Evolutionary conservation across 441 rosid species (phyloP).

Genomic region (Pelargonium fulgidum): DNA sequence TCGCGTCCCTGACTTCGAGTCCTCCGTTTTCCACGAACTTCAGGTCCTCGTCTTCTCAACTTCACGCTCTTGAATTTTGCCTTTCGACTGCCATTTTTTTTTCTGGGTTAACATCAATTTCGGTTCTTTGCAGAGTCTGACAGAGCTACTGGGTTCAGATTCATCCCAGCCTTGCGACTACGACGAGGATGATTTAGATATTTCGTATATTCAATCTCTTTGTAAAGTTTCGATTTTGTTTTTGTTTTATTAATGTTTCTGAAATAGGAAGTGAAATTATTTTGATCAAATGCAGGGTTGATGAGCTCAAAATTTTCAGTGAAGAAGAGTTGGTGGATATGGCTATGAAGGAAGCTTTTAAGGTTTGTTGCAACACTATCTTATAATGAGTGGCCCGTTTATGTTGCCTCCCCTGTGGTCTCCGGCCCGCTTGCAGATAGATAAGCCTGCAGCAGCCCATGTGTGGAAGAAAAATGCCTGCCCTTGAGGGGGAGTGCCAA

Average conservation of each 20-base stretch:
- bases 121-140: constrained; percentile 34
- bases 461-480: no score
- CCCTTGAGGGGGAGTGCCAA: no score
- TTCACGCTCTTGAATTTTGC: not conserved
- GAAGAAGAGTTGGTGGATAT: constrained; percentile 64
- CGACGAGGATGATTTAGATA: constrained; percentile 25
- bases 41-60: constrained; percentile 23
- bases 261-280: not conserved
- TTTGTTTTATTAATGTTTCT: not conserved
- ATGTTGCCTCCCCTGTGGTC: no score
- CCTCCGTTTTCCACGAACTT: constrained; percentile 32
- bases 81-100: not conserved
- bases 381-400: no score
- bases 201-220: constrained; percentile 32
- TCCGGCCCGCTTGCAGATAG: no score
- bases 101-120: not conserved
- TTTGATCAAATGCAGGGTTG: constrained; percentile 34
- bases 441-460: no score
- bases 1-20: constrained; percentile 41
- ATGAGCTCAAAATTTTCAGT: constrained; percentile 43
- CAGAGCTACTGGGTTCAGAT: constrained; percentile 33
- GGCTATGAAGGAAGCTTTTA: constrained; percentile 53
- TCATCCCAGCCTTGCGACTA: constrained; percentile 20
- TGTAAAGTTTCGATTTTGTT: not conserved
- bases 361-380: constrained; percentile 21